Evolutionary conservation across 2,329 filamentous ascomycete genomes (phyloP).

Genomic region (Apiospora sp.): DNA sequence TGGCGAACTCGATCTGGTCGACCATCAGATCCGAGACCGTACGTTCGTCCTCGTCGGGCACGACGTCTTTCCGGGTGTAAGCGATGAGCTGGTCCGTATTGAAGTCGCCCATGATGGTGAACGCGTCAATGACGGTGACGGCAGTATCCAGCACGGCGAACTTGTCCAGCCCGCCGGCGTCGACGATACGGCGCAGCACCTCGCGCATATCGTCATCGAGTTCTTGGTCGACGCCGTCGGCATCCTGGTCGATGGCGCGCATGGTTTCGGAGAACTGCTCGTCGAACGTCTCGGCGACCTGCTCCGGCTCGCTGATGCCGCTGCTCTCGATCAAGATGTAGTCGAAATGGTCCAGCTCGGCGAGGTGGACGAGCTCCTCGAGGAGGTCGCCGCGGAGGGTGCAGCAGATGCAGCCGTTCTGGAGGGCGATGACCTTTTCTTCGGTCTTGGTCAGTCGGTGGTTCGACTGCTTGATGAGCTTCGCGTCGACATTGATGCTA

Average conservation of each 20-base stretch:
- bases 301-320: constrained; percentile 76
- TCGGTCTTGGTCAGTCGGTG: constrained; percentile 53
- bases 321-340: constrained; percentile 78
- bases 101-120: constrained; percentile 77
- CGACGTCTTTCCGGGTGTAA: constrained; percentile 61
- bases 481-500: constrained; percentile 71
- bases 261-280: constrained; percentile 59
- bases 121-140: constrained; percentile 76
- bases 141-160: constrained; percentile 75
- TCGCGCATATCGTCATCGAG: constrained; percentile 13
- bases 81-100: constrained; percentile 74
- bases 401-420: constrained; percentile 81
- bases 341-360: constrained; percentile 69
- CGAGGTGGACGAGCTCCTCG: constrained; percentile 71
- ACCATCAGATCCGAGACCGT: constrained; percentile 80
- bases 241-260: constrained; percentile 40
- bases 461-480: constrained; percentile 63
- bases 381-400: constrained; percentile 76
- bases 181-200: constrained; percentile 39
- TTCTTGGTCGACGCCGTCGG: constrained; percentile 31
- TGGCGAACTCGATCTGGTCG: constrained; percentile 80
- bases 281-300: constrained; percentile 76
- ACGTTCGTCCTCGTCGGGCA: constrained; percentile 74
- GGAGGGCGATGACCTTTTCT: constrained; percentile 72
- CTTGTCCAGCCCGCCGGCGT: constrained; percentile 69